These are phyloP conservation scores for Monoraphidium neglectum DNA, from an alignment of 139 green algal species.

Conservation along the genomic window DNA sequence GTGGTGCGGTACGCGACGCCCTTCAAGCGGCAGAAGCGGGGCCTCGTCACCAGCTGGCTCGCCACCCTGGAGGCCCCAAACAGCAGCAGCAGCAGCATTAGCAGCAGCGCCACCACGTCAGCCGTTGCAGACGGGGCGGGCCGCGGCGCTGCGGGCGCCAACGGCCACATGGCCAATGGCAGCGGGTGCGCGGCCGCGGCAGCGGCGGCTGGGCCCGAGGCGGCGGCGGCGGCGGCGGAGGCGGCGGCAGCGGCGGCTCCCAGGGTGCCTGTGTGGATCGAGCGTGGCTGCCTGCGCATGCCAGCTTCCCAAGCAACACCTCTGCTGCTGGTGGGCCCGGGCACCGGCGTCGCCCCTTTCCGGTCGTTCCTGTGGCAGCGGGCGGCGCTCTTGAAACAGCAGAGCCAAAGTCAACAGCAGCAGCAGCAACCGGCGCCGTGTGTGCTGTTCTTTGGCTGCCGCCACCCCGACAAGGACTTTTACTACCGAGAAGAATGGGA, in stretches of 20 bases:
- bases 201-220: too few species aligned
- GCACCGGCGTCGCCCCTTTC: constrained; percentile 89
- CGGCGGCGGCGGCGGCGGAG: background rate
- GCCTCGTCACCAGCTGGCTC: constrained; percentile 87
- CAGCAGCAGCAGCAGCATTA: background rate
- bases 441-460: constrained; percentile 90
- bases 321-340: constrained; percentile 80
- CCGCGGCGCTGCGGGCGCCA: constrained; percentile 36
- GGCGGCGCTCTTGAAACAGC: constrained; percentile 23
- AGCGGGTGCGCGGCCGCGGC: too few species aligned
- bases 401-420: constrained; percentile 3
- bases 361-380: constrained; percentile 80
- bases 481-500: constrained; percentile 83
- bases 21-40: constrained; percentile 50
- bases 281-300: constrained; percentile 70
- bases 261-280: constrained; percentile 73
- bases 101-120: too few species aligned
- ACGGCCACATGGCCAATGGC: too few species aligned
- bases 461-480: constrained; percentile 68
- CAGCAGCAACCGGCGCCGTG: constrained; percentile 38
- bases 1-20: constrained; percentile 70
- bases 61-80: constrained; percentile 43
- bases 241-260: background rate
- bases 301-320: constrained; percentile 43
- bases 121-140: background rate